Evolutionary conservation across 441 rosid genomes (phyloP), one percentile per base, ranked within the genome.

Genomic region (Croton setiger): DNA sequence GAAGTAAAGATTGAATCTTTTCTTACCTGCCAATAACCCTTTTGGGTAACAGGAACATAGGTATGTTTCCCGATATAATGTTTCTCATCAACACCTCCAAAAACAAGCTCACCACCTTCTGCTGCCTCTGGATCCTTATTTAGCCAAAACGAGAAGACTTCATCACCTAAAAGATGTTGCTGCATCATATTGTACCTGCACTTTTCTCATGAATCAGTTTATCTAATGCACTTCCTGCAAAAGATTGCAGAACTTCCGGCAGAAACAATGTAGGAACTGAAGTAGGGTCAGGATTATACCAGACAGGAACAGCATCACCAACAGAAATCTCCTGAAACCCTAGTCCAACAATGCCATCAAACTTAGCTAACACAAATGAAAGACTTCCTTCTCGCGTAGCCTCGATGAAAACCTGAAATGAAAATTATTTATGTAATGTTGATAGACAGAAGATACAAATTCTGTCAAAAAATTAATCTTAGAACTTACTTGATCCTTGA

Each of bases 1-100:
- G n/a, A n/a, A n/a, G n/a, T 21, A 4, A 37, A 4, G 7, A 3
- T 4, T 37, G 7, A n/a, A 13, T 57, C 4, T 5, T 35, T 49
- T 45, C 41, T 73, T 59, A 90, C 93, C 93, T 90, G 95, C 98
- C 98, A 92, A 60, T 88, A 92, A 60, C 94, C 96, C 64, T 87
- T 87, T 63, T 43, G 57, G 21, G 89, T 87, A 47, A 92, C 80
- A 12, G 90, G 91, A 60, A 89, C 94, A 64, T 81, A 86, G 3
- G 87, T 82, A 72, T 92, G 96, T 68, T 86, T 79, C 41, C 96
- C 96, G 73, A 68, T 84, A 20, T 60, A 88, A 67, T 88, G 94
- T 1, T 76, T 79, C 41, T 69, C 67, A 65, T 92, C 96, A 75
- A 85, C 81, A 68, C 98, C 93, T 1, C 98, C 96, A 72, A 92